Conservation (phyloP, 2,329 filamentous ascomycete genomes). For the Fusarium pininemorale region DNA sequence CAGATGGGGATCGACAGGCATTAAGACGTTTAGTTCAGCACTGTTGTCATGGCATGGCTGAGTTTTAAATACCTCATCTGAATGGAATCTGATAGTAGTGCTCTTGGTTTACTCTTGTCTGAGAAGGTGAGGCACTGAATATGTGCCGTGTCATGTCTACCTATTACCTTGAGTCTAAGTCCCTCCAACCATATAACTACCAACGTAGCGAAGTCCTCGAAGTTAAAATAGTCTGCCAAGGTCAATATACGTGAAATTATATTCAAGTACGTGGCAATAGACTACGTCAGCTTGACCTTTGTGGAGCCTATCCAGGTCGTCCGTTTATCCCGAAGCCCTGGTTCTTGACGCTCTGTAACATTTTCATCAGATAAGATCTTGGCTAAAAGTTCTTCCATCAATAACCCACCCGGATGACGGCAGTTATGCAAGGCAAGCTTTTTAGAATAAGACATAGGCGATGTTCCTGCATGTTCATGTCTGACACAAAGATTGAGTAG, state of each 20-base stretch:
- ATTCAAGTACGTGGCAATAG: background rate
- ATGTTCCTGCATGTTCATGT: background rate
- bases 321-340: background rate
- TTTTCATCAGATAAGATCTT: conserved; percentile 19
- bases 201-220: background rate
- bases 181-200: background rate
- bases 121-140: background rate
- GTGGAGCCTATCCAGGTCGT: background rate
- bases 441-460: too few species aligned
- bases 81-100: background rate
- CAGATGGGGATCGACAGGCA: conserved; percentile 16
- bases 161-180: background rate
- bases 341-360: background rate
- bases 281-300: background rate
- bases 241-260: background rate
- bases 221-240: background rate
- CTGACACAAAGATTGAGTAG: background rate
- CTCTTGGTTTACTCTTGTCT: background rate
- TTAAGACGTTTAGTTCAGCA: background rate
- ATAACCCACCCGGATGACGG: background rate
- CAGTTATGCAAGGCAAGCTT: background rate
- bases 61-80: background rate
- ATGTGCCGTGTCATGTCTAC: background rate
- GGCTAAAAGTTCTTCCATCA: background rate
- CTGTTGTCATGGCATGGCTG: background rate